Conservation (phyloP, 129 eudicot species). For the Tagetes erecta region DNA sequence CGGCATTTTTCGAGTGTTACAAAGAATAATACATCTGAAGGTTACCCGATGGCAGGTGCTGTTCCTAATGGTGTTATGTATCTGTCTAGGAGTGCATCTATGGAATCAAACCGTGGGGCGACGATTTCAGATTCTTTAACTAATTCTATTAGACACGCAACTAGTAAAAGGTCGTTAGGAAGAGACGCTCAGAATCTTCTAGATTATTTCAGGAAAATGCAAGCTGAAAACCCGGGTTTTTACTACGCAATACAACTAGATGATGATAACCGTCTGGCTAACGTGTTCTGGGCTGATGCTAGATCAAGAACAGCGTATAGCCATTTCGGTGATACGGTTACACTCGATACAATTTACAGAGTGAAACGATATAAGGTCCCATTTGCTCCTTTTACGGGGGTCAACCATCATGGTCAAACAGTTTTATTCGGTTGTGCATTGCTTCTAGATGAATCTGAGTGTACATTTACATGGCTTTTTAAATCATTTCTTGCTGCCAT, state of each 20-base stretch:
- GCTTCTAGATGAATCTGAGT: slow-evolving; percentile 86
- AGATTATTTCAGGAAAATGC: slow-evolving; percentile 86
- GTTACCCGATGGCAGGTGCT: slow-evolving; percentile 38
- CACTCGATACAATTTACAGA: slow-evolving; percentile 65
- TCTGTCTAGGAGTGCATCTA: slow-evolving; percentile 41
- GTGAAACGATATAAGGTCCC: slow-evolving; percentile 74
- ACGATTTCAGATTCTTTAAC: slow-evolving; percentile 40
- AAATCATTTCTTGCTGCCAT: slow-evolving; percentile 85
- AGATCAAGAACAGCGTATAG: slow-evolving; percentile 85
- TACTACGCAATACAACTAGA: slow-evolving; percentile 88
- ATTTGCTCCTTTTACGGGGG: slow-evolving; percentile 83
- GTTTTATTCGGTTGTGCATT: slow-evolving; percentile 82
- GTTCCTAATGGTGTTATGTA: slow-evolving; percentile 80
- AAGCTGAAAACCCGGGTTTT: slow-evolving; percentile 93
- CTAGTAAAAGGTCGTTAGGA: slow-evolving; percentile 57
- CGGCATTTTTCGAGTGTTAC: slow-evolving; percentile 49
- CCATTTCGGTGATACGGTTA: slow-evolving; percentile 84
- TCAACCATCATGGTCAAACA: slow-evolving; percentile 87
- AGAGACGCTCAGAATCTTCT: slow-evolving; percentile 88
- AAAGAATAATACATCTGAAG: slow-evolving; percentile 40
- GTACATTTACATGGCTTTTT: slow-evolving; percentile 81
- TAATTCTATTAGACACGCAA: slow-evolving; percentile 37
- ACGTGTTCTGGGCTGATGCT: slow-evolving; percentile 92
- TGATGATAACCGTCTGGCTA: slow-evolving; percentile 83
- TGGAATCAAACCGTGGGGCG: slow-evolving; percentile 44